Percentiles rank a stretch among this genome's conserved stretches.
These are phyloP conservation scores for Xanthoceras sorbifolium DNA, from an alignment of 345 rosid genomes.

Conservation along the genomic window DNA sequence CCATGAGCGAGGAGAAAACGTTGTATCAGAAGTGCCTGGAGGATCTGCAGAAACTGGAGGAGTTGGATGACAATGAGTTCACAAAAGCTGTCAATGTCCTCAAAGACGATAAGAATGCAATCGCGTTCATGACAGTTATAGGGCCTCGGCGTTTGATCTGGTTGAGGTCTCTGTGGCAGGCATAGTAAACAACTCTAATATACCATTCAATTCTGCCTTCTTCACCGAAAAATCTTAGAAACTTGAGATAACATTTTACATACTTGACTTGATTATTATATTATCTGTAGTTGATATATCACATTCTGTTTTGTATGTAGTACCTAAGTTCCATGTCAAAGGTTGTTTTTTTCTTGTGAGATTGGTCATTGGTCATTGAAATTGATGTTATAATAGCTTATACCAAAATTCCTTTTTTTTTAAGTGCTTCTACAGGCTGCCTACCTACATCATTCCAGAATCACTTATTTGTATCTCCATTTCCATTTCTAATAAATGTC, in stretches of 20 bases:
- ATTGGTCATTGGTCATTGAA: neutral
- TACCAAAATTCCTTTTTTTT: no score
- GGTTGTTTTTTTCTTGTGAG: neutral
- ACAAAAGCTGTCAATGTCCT: conserved; percentile 36
- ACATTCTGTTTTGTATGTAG: neutral
- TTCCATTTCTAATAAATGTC: neutral
- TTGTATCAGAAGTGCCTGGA: conserved; percentile 39
- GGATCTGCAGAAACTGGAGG: conserved; percentile 40
- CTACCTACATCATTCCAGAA: neutral
- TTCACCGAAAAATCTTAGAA: conserved; percentile 1
- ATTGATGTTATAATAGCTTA: no score
- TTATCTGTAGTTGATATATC: neutral
- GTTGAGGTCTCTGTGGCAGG: conserved; percentile 39
- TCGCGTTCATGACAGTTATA: conserved; percentile 36
- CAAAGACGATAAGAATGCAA: conserved; percentile 40
- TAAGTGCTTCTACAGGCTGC: neutral
- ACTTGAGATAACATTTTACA: neutral
- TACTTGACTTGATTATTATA: neutral
- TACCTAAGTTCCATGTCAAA: no score
- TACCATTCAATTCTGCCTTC: neutral
- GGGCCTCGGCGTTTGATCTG: conserved; percentile 33
- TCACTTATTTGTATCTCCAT: neutral
- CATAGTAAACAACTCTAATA: neutral
- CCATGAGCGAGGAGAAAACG: conserved; percentile 30
- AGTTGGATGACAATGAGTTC: conserved; percentile 33